phyloP scores from a whole-genome alignment of 352 stramenopile species.

The Phytophthora sojae region DNA sequence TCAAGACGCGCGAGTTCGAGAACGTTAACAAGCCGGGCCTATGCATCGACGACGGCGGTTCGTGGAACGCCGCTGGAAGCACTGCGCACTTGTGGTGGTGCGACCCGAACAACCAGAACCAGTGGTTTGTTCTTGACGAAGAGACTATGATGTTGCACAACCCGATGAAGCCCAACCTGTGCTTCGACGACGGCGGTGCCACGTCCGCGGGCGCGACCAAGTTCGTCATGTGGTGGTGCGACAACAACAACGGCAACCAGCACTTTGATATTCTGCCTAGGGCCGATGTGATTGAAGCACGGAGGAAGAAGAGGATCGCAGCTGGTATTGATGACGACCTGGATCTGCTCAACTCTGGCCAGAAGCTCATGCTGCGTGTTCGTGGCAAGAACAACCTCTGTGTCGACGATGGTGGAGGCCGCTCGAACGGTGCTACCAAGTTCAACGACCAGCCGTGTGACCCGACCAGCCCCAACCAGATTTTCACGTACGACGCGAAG shows the following conservation, averaged over 20 bases:
- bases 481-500: constrained; percentile 37
- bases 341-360: background rate
- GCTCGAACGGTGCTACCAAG: constrained; percentile 3
- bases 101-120: background rate
- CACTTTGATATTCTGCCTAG: constrained; percentile 25
- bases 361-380: constrained; percentile 7
- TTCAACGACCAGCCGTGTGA: constrained; percentile 28
- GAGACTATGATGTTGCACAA: constrained; percentile 38
- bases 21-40: background rate
- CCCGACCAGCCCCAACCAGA: constrained; percentile 25
- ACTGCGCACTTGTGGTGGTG: background rate
- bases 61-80: background rate
- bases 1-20: background rate
- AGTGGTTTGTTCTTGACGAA: background rate
- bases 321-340: background rate
- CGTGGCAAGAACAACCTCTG: constrained; percentile 26
- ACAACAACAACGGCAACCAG: constrained; percentile 36
- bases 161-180: constrained; percentile 39
- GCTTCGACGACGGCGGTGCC: constrained; percentile 41
- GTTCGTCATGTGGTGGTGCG: constrained; percentile 17
- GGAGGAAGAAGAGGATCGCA: background rate
- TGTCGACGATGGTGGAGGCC: constrained; percentile 30
- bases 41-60: background rate
- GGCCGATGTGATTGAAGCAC: background rate
- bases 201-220: constrained; percentile 4